Base-by-base conservation (phyloP, 768 basidiomycete species). In the Macrocybe gigantea region DNA sequence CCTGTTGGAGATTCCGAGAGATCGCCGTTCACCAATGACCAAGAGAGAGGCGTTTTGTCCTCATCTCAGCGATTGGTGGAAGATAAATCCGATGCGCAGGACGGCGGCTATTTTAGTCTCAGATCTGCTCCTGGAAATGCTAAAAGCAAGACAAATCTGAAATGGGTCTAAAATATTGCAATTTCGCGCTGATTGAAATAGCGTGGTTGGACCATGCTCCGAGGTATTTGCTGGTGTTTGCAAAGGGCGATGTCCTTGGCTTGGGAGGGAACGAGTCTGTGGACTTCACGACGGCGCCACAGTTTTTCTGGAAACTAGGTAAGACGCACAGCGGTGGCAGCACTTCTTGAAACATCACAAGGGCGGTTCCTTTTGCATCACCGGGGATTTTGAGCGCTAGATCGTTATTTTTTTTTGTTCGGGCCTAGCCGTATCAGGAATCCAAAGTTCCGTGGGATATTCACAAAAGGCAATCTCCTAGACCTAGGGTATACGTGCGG, bases 341-440 rank as follows among this genome's bases (percentile, higher is more conserved):
- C 33, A 43, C n/a, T 50, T 60, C 57, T 56, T 63, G 60, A 65
- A 66, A 68, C 63, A 69, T 67, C 64, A 65, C 56, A 54, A 58
- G 60, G 50, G 54, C 44, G 44, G 34, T 53, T 57, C 53, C 55
- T 55, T 55, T 57, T 55, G 52, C 48, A 56, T 59, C 59, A 54
- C 60, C 64, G 62, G 63, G 65, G 64, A 59, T 56, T 64, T 66
- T 66, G 61, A 64, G 64, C 61, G 64, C 63, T 58, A 57, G 57
- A 53, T 63, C 54, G 53, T 60, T 56, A 53, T 60, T 61, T 51
- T 62, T 22, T 65, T 65, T 62, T 62, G 58, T 65, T 70, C 67
- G 65, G 67, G 59, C 70, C 70, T 76, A 69, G 72, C 74, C 71
- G 72, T 69, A 77, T 66, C 61, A 60, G 69, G 73, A 65, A 71